These are phyloP conservation scores for Thamnidium elegans DNA, from an alignment of 192 early-diverging fungal genomes.

Conservation along the genomic window DNA sequence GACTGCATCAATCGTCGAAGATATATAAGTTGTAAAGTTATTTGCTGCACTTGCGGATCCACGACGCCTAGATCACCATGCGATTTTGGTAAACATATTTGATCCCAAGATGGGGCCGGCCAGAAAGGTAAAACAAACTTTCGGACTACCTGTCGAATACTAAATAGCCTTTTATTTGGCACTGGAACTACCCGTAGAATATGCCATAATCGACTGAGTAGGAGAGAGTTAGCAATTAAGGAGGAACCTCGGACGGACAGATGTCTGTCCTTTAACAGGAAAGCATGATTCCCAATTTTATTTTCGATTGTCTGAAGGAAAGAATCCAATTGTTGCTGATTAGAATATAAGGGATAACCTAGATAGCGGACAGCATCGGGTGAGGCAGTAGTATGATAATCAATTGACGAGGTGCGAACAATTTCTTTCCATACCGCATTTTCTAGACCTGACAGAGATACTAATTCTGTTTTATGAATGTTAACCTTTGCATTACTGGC, in stretches of 20 bases:
- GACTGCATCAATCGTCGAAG: not conserved
- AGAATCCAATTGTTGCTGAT: not conserved
- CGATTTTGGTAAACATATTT: not conserved
- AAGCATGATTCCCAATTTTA: not conserved
- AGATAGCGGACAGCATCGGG: not conserved
- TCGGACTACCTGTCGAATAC: not conserved
- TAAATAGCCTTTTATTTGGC: not conserved
- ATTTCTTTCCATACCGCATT: not conserved
- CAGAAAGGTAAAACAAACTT: conserved; percentile 1
- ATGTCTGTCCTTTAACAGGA: not conserved
- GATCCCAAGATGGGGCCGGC: not conserved
- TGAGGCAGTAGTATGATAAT: not conserved
- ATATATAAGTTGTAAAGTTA: not conserved
- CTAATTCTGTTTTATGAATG: too few relatives aligned
- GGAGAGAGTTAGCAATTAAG: not conserved
- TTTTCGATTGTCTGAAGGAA: not conserved
- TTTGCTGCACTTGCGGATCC: not conserved
- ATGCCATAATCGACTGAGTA: conserved; percentile 8
- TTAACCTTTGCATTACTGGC: too few relatives aligned
- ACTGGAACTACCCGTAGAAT: not conserved
- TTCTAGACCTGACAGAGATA: not conserved
- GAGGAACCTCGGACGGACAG: not conserved
- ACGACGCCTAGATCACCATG: not conserved
- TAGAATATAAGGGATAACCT: not conserved
- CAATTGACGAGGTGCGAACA: not conserved